phyloP scores from a whole-genome alignment of 352 stramenopile species.

The Globisporangium okanoganense region DNA sequence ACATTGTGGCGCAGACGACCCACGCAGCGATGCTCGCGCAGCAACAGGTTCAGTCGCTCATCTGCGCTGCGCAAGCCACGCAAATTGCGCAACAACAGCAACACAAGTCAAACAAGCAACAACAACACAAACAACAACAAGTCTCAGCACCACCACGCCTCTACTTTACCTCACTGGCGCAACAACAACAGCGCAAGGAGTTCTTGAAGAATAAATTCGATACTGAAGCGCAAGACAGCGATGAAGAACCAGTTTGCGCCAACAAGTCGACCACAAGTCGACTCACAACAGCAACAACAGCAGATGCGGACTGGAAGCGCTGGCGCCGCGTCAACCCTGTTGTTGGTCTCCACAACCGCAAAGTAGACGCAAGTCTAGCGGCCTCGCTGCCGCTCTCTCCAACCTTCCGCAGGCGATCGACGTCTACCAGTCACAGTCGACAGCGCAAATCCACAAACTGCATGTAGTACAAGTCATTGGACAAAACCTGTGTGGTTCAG shows the following conservation, averaged over 20 bases:
- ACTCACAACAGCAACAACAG: neutral
- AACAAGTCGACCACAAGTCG: neutral
- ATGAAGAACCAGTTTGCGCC: neutral
- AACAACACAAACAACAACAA: neutral
- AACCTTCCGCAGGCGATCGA: neutral
- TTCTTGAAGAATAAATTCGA: neutral
- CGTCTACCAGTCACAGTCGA: neutral
- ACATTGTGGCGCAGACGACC: slow-evolving; percentile 48
- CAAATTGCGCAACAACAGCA: neutral
- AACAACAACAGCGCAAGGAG: slow-evolving; percentile 7
- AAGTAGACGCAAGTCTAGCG: neutral
- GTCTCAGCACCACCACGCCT: neutral
- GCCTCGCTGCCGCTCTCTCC: neutral
- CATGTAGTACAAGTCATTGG: neutral
- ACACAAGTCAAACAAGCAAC: neutral
- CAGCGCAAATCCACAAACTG: neutral
- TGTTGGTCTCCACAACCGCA: neutral
- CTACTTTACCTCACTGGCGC: slow-evolving; percentile 13
- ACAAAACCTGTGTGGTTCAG: no score
- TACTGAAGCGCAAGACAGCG: neutral
- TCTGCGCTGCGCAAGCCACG: neutral
- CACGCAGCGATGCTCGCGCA: slow-evolving; percentile 60
- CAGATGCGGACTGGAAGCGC: slow-evolving; percentile 26
- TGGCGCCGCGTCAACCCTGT: slow-evolving; percentile 25
- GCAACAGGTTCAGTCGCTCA: slow-evolving; percentile 7